Percentiles rank a stretch among this genome's conserved stretches.
phyloP scores from a whole-genome alignment of 768 basidiomycete species.

The Pisolithus orientalis region DNA sequence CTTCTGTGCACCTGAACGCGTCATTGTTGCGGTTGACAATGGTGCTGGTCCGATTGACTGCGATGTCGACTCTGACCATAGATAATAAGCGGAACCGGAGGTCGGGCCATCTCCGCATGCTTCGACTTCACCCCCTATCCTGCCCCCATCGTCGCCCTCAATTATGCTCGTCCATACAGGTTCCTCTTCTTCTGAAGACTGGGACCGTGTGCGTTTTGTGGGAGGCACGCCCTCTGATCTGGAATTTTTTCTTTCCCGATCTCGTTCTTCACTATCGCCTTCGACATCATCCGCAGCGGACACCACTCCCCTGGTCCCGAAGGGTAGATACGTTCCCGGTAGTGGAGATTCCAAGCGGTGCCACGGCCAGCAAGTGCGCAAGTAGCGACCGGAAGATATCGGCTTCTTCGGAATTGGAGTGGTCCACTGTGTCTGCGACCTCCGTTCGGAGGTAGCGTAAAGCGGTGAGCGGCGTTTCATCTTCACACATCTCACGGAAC shows the following conservation, averaged over 20 bases:
- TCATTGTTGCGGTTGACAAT: neutral
- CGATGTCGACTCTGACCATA: neutral
- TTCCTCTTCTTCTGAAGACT: slow-evolving; percentile 35
- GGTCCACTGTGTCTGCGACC: slow-evolving; percentile 68
- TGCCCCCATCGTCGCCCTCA: slow-evolving; percentile 19
- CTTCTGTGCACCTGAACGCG: slow-evolving; percentile 10
- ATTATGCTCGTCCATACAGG: slow-evolving; percentile 35
- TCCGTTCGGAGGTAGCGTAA: slow-evolving; percentile 65
- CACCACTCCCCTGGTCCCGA: neutral
- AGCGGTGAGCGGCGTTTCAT: slow-evolving; percentile 50
- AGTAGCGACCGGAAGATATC: slow-evolving; percentile 60
- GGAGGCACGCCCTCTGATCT: slow-evolving; percentile 27
- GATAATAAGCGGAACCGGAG: neutral
- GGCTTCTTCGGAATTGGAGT: slow-evolving; percentile 54
- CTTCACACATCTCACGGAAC: slow-evolving; percentile 79
- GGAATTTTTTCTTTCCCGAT: too few relatives aligned
- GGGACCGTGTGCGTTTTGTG: slow-evolving; percentile 39
- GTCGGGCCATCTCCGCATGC: too few relatives aligned
- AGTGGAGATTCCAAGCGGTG: slow-evolving; percentile 1
- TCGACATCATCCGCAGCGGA: neutral
- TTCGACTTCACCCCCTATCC: neutral
- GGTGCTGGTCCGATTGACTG: neutral
- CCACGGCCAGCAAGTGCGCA: slow-evolving; percentile 50
- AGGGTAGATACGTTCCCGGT: neutral
- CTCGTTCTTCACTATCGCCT: neutral